Evolutionary conservation across 164 flowering plant species (phyloP).

Genomic region (Magnolia sinica): DNA sequence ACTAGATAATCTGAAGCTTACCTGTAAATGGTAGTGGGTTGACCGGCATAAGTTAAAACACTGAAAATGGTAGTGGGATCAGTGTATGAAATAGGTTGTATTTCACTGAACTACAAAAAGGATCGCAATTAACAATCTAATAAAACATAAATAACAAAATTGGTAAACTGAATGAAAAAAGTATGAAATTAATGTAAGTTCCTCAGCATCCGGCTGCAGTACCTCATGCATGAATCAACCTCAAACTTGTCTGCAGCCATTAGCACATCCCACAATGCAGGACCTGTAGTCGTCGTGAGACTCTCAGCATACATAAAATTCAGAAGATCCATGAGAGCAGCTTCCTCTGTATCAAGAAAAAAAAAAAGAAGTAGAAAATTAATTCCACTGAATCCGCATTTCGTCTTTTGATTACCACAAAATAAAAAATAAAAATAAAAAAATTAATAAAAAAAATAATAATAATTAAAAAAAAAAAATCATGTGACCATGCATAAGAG

Average conservation of each 20-base stretch:
- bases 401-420: background rate
- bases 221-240: conserved; percentile 96
- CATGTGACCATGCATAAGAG: background rate
- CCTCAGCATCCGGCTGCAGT: conserved; percentile 69
- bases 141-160: too few species aligned
- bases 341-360: conserved; percentile 66
- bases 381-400: background rate
- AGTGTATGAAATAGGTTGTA: too few species aligned
- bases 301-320: conserved; percentile 90
- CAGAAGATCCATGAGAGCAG: conserved; percentile 89
- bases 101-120: too few species aligned
- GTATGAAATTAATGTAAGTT: conserved; percentile 24
- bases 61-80: too few species aligned
- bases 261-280: conserved; percentile 82
- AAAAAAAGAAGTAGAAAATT: background rate
- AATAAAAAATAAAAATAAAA: too few species aligned
- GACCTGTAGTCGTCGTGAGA: conserved; percentile 49
- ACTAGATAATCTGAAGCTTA: too few species aligned
- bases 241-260: conserved; percentile 99
- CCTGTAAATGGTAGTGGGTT: too few species aligned
- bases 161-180: too few species aligned
- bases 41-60: too few species aligned
- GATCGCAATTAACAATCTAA: too few species aligned
- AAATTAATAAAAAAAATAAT: too few species aligned
- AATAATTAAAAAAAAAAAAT: too few species aligned